Conservation (phyloP, 176 grass and related monocot genomes). For the Eragrostis curvula region DNA sequence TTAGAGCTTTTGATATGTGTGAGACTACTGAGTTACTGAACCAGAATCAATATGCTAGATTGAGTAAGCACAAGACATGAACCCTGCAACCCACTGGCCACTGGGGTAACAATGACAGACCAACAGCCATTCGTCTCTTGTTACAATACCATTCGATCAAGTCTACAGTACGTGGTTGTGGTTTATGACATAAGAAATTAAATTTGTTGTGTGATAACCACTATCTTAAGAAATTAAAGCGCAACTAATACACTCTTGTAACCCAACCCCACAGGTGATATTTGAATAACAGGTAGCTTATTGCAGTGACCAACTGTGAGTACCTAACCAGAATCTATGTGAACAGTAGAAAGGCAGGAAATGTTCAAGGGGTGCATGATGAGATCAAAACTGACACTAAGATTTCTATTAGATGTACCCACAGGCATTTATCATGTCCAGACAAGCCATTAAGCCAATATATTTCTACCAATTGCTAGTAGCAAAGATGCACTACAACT, state of each 20-base stretch:
- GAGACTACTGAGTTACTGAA: not conserved
- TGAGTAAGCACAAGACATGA: not conserved
- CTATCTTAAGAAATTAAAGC: not conserved
- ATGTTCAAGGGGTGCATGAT: not conserved
- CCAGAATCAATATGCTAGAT: not conserved
- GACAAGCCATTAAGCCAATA: too few relatives aligned
- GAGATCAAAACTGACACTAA: not conserved
- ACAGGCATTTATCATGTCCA: not conserved
- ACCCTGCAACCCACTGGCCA: not conserved
- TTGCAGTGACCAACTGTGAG: too few relatives aligned
- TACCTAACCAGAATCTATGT: not conserved
- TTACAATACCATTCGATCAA: not conserved
- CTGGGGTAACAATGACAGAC: not conserved
- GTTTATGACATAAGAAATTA: not conserved
- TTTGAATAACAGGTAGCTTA: not conserved
- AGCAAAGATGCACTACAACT: slow-evolving; percentile 31
- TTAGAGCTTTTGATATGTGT: not conserved
- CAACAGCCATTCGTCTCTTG: not conserved
- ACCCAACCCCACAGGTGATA: not conserved
- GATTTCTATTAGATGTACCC: not conserved
- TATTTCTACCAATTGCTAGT: not conserved
- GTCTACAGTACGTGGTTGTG: not conserved
- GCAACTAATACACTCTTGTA: not conserved
- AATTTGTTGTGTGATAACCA: not conserved
- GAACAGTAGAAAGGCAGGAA: not conserved